Evolutionary conservation across 225 moss, liverwort and hornwort genomes (phyloP).

Genomic region (Neckera pumila): DNA sequence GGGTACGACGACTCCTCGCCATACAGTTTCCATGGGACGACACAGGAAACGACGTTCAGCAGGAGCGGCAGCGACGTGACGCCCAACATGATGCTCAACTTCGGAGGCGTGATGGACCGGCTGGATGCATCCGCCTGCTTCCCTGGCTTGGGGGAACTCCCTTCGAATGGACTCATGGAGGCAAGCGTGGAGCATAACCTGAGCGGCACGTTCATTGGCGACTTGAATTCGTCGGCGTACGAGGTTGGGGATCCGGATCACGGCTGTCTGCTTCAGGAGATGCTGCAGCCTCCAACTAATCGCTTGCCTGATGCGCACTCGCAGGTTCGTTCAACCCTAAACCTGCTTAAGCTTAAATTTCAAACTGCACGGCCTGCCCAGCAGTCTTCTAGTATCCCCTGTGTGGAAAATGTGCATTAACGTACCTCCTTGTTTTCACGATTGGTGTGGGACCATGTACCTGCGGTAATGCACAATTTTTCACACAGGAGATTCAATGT

Average conservation of each 20-base stretch:
- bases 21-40: slow-evolving; percentile 4
- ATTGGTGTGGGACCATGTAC: too few relatives aligned
- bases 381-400: neutral
- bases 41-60: slow-evolving; percentile 12
- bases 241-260: slow-evolving; percentile 47
- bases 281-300: slow-evolving; percentile 23
- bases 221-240: slow-evolving; percentile 32
- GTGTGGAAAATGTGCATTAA: neutral
- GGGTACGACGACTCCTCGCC: slow-evolving; percentile 10
- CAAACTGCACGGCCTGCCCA: too few relatives aligned
- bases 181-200: slow-evolving; percentile 17
- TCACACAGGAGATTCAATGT: neutral
- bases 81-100: slow-evolving; percentile 29
- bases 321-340: neutral
- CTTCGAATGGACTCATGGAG: slow-evolving; percentile 21
- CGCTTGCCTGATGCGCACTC: neutral
- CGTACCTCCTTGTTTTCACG: neutral
- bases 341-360: neutral
- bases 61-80: neutral
- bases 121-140: slow-evolving; percentile 32
- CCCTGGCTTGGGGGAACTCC: slow-evolving; percentile 35
- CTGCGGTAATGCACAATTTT: neutral
- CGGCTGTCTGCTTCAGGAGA: slow-evolving; percentile 47
- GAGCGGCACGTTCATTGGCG: slow-evolving; percentile 25
- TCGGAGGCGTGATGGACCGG: slow-evolving; percentile 16